phyloP scores from a whole-genome alignment of 2,329 filamentous ascomycete genomes.

The Aschersonia sp. region DNA sequence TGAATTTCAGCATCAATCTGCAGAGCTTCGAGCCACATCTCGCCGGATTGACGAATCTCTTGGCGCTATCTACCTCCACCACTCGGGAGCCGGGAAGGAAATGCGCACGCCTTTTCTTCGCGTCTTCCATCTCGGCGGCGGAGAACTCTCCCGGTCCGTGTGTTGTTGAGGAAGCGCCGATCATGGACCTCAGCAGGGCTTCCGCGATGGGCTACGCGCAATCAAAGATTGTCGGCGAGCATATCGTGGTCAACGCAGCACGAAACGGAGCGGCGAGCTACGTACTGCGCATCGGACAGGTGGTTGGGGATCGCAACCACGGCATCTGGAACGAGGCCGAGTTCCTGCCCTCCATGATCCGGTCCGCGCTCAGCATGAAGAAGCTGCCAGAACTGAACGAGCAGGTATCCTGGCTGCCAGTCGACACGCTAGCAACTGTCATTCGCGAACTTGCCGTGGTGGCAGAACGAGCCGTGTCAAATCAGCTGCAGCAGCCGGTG shows the following conservation, averaged over 20 bases:
- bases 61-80: conserved; percentile 15
- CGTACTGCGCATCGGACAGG: not conserved
- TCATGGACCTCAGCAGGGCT: not conserved
- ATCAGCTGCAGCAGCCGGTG: not conserved
- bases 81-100: not conserved
- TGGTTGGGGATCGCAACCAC: not conserved
- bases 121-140: not conserved
- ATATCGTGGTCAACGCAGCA: not conserved
- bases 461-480: not conserved
- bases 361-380: not conserved
- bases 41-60: conserved; percentile 26
- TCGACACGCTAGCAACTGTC: not conserved
- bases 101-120: conserved; percentile 25
- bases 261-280: not conserved
- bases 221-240: not conserved
- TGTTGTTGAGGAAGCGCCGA: not conserved
- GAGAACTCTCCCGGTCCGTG: not conserved
- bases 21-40: conserved; percentile 35
- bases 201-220: not conserved
- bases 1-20: conserved; percentile 40
- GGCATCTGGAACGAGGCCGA: not conserved
- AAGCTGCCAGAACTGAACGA: not conserved
- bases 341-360: not conserved
- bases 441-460: not conserved
- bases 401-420: not conserved